These are phyloP conservation scores for Luvunga scandens DNA, from an alignment of 345 rosid species.

Conservation along the genomic window DNA sequence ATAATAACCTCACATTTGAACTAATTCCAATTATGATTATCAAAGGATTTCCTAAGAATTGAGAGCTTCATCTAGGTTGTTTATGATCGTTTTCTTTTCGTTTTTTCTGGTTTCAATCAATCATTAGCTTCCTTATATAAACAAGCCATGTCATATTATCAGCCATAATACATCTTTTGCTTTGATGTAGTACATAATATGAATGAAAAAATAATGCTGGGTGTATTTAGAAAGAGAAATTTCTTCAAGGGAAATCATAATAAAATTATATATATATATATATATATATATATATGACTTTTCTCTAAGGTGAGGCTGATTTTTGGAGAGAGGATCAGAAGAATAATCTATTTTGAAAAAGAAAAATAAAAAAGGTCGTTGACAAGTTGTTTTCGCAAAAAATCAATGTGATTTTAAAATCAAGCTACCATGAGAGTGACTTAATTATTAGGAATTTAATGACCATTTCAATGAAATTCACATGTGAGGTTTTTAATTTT, in stretches of 20 bases:
- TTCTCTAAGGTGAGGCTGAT: background rate
- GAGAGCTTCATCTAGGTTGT: background rate
- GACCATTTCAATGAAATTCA: background rate
- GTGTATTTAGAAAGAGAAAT: background rate
- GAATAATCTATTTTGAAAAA: no score
- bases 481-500: background rate
- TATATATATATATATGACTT: no score
- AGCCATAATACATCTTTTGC: no score
- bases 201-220: no score
- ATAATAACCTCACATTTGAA: background rate
- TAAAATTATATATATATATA: no score
- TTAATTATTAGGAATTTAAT: background rate
- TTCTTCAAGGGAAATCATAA: background rate
- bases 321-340: background rate
- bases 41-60: no score
- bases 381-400: background rate
- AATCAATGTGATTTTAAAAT: background rate
- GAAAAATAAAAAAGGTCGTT: background rate
- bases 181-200: no score
- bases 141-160: background rate
- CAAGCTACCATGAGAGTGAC: background rate
- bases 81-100: background rate
- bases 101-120: background rate
- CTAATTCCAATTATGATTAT: no score
- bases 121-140: background rate